Evolutionary conservation across 2,329 filamentous ascomycete species (phyloP).

Genomic region (Dothiorella sarmentorum): DNA sequence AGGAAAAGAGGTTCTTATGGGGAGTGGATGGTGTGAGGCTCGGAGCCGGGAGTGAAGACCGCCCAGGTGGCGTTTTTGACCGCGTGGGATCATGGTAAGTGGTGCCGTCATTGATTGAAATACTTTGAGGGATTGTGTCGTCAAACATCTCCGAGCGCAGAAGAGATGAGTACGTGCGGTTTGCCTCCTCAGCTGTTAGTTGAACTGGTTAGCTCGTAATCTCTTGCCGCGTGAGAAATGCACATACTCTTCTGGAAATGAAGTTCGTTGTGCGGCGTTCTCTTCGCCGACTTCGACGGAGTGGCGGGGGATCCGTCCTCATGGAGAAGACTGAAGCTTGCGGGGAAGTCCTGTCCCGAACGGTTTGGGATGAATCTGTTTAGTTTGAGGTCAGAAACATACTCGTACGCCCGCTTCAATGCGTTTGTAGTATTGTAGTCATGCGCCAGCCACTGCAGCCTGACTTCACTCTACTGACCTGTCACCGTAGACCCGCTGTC

Average conservation of each 20-base stretch:
- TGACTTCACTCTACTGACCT: conserved; percentile 32
- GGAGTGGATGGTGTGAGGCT: conserved; percentile 87
- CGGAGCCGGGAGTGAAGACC: conserved; percentile 63
- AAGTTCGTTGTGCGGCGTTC: conserved; percentile 81
- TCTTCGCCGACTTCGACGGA: conserved; percentile 78
- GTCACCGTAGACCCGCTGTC: conserved; percentile 62
- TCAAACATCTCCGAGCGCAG: conserved; percentile 92
- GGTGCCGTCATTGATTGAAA: conserved; percentile 57
- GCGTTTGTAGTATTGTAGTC: neutral
- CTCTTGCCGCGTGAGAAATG: no score
- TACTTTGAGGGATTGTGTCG: conserved; percentile 76
- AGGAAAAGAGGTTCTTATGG: conserved; percentile 95
- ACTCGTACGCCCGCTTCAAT: conserved; percentile 7
- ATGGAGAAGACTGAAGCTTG: conserved; percentile 86
- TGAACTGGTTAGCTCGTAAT: no score
- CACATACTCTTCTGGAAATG: conserved; percentile 78
- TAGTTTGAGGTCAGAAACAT: neutral
- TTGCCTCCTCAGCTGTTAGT: conserved; percentile 79
- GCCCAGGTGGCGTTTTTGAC: conserved; percentile 76
- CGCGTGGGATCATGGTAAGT: conserved; percentile 63
- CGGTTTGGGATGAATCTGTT: conserved; percentile 90
- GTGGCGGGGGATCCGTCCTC: conserved; percentile 92
- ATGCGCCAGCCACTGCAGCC: neutral
- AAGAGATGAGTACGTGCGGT: conserved; percentile 84
- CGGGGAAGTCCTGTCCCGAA: conserved; percentile 86